Conservation (phyloP, 208 protist species). For the Leishmania mexicana region DNA sequence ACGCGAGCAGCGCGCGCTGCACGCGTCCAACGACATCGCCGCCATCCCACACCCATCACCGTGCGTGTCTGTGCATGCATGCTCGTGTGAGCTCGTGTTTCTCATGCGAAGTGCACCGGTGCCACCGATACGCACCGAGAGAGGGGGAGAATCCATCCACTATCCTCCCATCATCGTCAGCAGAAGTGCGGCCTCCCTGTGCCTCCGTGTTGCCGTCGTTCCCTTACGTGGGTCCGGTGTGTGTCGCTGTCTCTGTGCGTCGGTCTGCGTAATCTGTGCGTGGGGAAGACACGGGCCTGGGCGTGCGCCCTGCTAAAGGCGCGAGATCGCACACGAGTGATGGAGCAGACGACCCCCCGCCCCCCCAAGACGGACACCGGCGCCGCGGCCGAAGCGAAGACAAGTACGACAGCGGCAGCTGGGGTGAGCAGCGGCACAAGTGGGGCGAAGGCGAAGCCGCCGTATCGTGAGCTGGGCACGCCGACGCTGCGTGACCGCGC, state of each 20-base stretch:
- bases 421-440: background rate
- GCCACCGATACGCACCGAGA: too few relatives aligned
- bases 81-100: background rate
- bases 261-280: background rate
- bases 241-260: background rate
- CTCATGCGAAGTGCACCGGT: background rate
- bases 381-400: background rate
- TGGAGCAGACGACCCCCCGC: background rate
- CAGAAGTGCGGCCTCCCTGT: too few relatives aligned
- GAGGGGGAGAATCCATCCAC: too few relatives aligned
- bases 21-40: background rate
- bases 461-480: constrained; percentile 13
- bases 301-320: too few relatives aligned
- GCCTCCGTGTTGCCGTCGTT: background rate
- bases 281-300: background rate
- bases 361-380: background rate
- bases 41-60: background rate
- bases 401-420: background rate
- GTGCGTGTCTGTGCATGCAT: background rate
- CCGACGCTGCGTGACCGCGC: background rate
- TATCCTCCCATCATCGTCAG: too few relatives aligned
- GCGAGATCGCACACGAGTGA: background rate
- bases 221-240: too few relatives aligned
- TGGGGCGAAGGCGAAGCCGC: constrained; percentile 1
- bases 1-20: too few relatives aligned